Base-by-base conservation (phyloP, 495 filamentous ascomycete species). In the Articulospora tetracladia region DNA sequence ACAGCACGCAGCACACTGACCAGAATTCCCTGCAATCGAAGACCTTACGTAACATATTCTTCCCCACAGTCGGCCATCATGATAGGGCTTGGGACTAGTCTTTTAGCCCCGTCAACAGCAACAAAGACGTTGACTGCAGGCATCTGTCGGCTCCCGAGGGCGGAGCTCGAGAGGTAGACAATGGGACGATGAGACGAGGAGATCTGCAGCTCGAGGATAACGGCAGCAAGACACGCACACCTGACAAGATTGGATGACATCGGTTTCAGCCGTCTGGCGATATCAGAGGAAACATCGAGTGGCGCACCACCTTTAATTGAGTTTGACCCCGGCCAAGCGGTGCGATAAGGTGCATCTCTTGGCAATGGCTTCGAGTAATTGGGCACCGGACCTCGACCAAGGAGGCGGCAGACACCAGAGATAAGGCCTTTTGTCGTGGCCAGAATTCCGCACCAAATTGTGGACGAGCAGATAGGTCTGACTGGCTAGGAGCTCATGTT, bases 31-130 rank as follows among this genome's bases (percentile, higher is more conserved):
- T 30, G 50, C 47, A 36, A 55, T 39, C 32, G 23, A 11, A n/a
- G 53, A 12, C 25, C 53, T 55, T 55, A 55, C 53, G 53, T 55
- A 55, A 55, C 53, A 24, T 25, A 22, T 55, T 55, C 53, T 41
- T 36, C 32, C 53, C 53, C 53, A 39, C 17, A 41, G 15, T 32
- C 41, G 4, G 12, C 25, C 19, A 7, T 20, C 11, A 3, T 53
- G 51, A 17, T 17, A 13, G 49, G 25, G 23, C 22, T 23, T 52
- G 19, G 12, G 22, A 25, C 20, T 49, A 24, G 49, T 52, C 44
- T 48, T 6, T 27, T 27, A 8, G 3, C 19, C 26, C 15, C 3
- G 15, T 52, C n/a, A 8, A 4, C 20, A 24, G 10, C 11, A 8
- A 25, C 8, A 52, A 52, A 25, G 20, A 11, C 4, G 3, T 19